A percentile compares a stretch with the other conserved stretches of the same genome.
These are phyloP conservation scores for Sonneratia alba DNA, from an alignment of 345 rosid genomes.

Conservation along the genomic window DNA sequence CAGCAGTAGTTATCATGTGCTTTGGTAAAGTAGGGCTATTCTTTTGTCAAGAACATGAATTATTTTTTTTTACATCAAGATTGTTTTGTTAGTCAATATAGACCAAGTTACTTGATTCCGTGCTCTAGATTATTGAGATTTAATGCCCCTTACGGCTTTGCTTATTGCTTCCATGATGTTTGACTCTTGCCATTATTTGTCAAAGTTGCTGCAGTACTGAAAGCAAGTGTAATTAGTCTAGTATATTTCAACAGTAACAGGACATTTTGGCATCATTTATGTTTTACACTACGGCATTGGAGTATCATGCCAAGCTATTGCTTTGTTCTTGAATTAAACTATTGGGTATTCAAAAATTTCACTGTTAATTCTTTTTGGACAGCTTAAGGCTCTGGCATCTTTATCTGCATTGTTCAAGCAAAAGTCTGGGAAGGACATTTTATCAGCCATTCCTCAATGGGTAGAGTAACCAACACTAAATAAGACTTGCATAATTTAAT, in stretches of 20 bases:
- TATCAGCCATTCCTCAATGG: conserved; percentile 80
- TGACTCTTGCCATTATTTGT: neutral
- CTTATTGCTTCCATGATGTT: neutral
- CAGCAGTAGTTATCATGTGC: neutral
- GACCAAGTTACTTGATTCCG: neutral
- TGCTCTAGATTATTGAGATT: neutral
- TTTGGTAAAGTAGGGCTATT: neutral
- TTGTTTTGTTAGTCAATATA: neutral
- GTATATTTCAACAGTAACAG: neutral
- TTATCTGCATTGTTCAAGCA: conserved; percentile 53
- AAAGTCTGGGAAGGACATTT: conserved; percentile 61
- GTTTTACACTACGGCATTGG: neutral
- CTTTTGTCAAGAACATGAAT: neutral
- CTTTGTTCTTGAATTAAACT: neutral
- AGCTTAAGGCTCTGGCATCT: conserved; percentile 84
- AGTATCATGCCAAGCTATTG: neutral
- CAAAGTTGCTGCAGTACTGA: neutral
- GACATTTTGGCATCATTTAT: neutral
- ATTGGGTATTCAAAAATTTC: neutral
- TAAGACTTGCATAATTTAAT: neutral
- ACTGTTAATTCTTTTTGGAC: conserved; percentile 15
- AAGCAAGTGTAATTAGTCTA: neutral
- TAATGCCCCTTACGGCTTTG: neutral
- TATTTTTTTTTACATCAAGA: neutral
- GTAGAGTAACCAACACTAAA: conserved; percentile 22